Evolutionary conservation across 257 asterid species (phyloP), one percentile per base, ranked within the genome.

Genomic region (Cruciata laevipes): DNA sequence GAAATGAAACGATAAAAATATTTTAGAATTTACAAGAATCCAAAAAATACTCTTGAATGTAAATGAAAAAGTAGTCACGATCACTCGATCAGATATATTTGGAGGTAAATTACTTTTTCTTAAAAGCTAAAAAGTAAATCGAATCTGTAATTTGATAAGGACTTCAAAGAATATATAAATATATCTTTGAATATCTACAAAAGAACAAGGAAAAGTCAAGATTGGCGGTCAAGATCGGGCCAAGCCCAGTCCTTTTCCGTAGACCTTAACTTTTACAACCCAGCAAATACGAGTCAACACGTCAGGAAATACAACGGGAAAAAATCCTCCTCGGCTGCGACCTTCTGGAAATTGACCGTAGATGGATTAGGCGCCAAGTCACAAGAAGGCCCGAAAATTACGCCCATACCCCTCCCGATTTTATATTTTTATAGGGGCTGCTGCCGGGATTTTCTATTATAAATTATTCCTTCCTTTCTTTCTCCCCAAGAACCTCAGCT

Each of bases 291-390:
- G 55, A 47, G 55, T 47, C 55, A 14, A 47, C 55, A 47, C 55
- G 55, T 16, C 0, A 47, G n/a, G 53, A 16, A 47, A 47, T 13
- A 16, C 3, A 3, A 44, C 18, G 6, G 53, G 1, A 16, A 44
- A 13, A 14, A 47, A 16, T 47, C 55, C 55, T 47, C 55, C 55
- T 47, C 55, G 55, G 55, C 7, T 20, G 55, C 55, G 55, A 47
- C 55, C 20, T 47, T 47, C 55, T 4, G n/a, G 55, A 47, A 14
- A 17, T 17, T 47, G 55, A 47, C 55, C 55, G 8, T 47, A 47
- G 55, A 47, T 47, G 55, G 55, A 47, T 47, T 47, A 47, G 55
- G 55, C 55, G n/a, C 55, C 55, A 47, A 47, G 55, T 47, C 55
- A 47, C 55, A 47, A 14, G 20, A 47, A n/a, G n/a, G 2, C 1